phyloP scores from a whole-genome alignment of 805 yeast genomes.

The Lipomyces sp. region DNA sequence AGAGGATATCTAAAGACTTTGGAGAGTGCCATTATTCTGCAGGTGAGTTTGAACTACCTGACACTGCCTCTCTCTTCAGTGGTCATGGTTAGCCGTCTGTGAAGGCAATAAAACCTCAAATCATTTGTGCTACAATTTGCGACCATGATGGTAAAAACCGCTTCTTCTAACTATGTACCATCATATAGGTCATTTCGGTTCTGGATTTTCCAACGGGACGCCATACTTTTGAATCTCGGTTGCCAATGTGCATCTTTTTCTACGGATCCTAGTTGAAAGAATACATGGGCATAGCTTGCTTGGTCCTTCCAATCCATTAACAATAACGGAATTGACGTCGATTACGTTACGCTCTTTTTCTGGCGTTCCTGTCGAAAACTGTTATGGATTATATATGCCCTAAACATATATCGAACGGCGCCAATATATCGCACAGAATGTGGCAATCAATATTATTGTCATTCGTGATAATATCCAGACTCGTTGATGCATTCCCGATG shows the following conservation, averaged over 20 bases:
- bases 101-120: neutral
- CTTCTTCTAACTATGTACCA: neutral
- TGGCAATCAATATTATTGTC: neutral
- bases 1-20: neutral
- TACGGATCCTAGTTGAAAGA: neutral
- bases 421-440: neutral
- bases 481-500: constrained; percentile 14
- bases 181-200: neutral
- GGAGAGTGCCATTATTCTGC: neutral
- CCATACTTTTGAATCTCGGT: neutral
- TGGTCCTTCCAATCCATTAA: neutral
- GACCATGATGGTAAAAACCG: neutral
- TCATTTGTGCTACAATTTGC: neutral
- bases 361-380: neutral
- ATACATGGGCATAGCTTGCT: neutral
- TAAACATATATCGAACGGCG: neutral
- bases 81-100: neutral
- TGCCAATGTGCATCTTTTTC: neutral
- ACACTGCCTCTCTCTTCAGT: neutral
- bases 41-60: neutral
- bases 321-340: neutral
- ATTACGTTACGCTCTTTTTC: neutral
- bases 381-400: neutral
- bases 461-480: neutral
- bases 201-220: neutral